Conservation (phyloP, 495 filamentous ascomycete species). For the Hypoxylon perforatum region DNA sequence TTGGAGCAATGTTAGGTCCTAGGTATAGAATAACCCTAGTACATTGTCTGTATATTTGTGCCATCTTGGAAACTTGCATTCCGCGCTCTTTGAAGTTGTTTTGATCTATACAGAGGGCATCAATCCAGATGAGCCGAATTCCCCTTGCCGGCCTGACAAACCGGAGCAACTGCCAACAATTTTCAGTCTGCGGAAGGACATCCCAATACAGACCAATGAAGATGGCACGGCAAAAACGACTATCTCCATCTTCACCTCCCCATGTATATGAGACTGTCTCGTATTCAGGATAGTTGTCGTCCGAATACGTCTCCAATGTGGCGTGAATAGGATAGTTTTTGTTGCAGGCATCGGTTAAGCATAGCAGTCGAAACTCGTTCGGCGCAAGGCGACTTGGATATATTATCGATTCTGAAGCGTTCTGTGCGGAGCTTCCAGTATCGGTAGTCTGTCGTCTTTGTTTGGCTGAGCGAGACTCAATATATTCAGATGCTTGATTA, state of each 20-base stretch:
- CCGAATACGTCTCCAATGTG: constrained; percentile 28
- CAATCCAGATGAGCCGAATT: constrained; percentile 30
- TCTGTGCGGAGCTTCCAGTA: neutral
- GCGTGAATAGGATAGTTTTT: constrained; percentile 29
- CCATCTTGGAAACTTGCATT: constrained; percentile 41
- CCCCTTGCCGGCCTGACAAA: constrained; percentile 28
- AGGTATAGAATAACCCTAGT: constrained; percentile 41
- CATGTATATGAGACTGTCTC: constrained; percentile 49
- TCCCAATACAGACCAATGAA: constrained; percentile 49
- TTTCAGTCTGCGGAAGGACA: constrained; percentile 45
- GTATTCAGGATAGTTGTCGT: constrained; percentile 44
- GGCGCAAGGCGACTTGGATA: neutral
- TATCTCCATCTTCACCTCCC: constrained; percentile 45
- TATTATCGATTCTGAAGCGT: neutral
- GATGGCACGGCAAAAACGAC: constrained; percentile 21
- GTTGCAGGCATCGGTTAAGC: neutral
- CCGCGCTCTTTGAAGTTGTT: constrained; percentile 26
- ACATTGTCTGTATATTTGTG: constrained; percentile 27
- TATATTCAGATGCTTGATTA: neutral
- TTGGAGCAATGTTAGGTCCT: constrained; percentile 24
- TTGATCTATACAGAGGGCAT: constrained; percentile 48
- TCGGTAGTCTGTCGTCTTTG: neutral
- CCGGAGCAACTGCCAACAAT: constrained; percentile 45
- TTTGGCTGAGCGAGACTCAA: neutral
- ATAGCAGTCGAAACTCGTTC: neutral